Evolutionary conservation across 495 filamentous ascomycete species (phyloP).

Genomic region (Aspergillus coremiiformis): DNA sequence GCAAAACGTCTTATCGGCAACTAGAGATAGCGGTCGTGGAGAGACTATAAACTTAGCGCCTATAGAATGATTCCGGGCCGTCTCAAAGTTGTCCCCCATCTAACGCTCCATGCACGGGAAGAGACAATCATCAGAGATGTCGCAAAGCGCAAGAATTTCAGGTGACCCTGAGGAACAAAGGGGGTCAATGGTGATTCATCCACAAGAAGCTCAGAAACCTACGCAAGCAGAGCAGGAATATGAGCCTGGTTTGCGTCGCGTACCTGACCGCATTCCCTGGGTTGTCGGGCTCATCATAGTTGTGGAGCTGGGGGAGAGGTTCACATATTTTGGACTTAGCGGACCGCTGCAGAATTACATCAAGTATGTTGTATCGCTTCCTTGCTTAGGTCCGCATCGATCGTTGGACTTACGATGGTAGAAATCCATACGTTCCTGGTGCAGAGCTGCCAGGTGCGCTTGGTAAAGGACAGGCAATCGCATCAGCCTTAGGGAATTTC

Average conservation of each 20-base stretch:
- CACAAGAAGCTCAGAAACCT: not conserved
- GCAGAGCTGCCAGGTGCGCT: constrained; percentile 10
- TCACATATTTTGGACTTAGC: constrained; percentile 22
- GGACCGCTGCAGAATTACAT: constrained; percentile 16
- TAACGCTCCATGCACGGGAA: not conserved
- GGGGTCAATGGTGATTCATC: not conserved
- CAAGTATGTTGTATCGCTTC: constrained; percentile 3
- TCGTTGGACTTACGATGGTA: not conserved
- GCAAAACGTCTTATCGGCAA: not conserved
- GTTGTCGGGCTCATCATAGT: constrained; percentile 20
- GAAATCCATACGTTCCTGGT: constrained; percentile 12
- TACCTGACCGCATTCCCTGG: constrained; percentile 21
- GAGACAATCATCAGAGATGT: not conserved
- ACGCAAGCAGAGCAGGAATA: not conserved
- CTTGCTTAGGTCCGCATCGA: not conserved
- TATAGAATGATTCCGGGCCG: not conserved
- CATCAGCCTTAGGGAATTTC: constrained; percentile 12
- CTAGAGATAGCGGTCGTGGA: not conserved
- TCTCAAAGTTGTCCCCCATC: no score
- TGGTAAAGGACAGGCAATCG: constrained; percentile 10
- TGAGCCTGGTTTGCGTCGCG: constrained; percentile 6
- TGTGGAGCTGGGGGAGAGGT: constrained; percentile 23
- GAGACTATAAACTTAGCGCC: not conserved
- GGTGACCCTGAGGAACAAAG: not conserved
- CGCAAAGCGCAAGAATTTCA: not conserved